These are phyloP conservation scores for Apiospora koreana DNA, from an alignment of 2,329 filamentous ascomycete species.

Conservation along the genomic window DNA sequence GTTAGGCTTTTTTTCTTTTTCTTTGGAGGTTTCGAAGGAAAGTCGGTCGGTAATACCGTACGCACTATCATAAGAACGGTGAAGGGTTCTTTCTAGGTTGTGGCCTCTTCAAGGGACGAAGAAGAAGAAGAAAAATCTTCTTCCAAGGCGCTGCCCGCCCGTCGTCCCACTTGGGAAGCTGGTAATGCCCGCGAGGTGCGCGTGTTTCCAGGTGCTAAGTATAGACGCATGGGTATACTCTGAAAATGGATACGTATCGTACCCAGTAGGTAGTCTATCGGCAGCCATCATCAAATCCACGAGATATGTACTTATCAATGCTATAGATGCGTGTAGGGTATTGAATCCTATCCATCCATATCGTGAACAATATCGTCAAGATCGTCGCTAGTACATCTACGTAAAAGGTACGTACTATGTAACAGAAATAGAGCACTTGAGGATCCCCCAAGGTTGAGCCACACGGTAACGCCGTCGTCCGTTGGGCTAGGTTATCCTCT, in stretches of 20 bases:
- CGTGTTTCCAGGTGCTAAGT: background rate
- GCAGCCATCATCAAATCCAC: background rate
- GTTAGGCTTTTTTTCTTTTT: background rate
- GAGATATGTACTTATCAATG: background rate
- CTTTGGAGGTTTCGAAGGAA: background rate
- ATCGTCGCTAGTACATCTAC: background rate
- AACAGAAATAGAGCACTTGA: background rate
- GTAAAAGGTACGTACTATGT: background rate
- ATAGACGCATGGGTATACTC: background rate
- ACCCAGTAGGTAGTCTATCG: background rate
- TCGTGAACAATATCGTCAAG: background rate
- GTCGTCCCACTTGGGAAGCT: background rate
- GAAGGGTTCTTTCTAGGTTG: background rate
- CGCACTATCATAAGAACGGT: background rate
- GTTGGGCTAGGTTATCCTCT: background rate
- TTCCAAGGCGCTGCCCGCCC: background rate
- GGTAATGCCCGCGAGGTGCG: background rate
- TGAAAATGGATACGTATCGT: background rate
- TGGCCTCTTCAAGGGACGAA: background rate
- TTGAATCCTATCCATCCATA: background rate
- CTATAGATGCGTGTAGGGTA: background rate
- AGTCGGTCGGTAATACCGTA: constrained; percentile 2
- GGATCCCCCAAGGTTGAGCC: background rate
- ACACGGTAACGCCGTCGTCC: background rate
- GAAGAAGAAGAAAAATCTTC: background rate